These are phyloP conservation scores for Phytophthora sp. DNA, from an alignment of 352 stramenopile genomes.

Conservation along the genomic window DNA sequence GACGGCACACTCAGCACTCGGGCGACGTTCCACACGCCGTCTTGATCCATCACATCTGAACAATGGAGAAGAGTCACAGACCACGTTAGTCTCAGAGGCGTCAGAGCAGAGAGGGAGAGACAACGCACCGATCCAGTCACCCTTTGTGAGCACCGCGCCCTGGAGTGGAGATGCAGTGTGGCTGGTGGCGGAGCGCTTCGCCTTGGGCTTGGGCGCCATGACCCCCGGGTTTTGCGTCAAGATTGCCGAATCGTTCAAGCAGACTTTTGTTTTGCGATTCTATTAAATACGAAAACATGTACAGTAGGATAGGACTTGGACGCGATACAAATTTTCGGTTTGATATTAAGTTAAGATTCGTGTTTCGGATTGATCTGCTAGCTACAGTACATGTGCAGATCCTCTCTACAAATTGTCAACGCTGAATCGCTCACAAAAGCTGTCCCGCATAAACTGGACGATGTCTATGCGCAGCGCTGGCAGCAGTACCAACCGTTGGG, in stretches of 20 bases:
- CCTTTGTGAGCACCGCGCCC: constrained; percentile 29
- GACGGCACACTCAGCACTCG: constrained; percentile 47
- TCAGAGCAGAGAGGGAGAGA: background rate
- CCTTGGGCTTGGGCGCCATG: too few relatives aligned
- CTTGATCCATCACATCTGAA: constrained; percentile 66
- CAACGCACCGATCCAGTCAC: constrained; percentile 40
- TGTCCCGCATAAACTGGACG: constrained; percentile 54
- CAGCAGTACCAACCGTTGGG: constrained; percentile 75
- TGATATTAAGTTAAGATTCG: too few relatives aligned
- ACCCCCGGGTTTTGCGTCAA: too few relatives aligned
- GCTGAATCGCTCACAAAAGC: constrained; percentile 48
- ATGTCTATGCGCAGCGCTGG: constrained; percentile 59
- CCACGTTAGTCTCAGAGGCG: background rate
- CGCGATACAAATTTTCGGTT: too few relatives aligned
- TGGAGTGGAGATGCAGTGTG: too few relatives aligned
- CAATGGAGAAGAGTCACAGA: background rate
- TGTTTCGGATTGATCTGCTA: background rate
- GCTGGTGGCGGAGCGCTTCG: too few relatives aligned
- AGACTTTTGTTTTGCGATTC: too few relatives aligned
- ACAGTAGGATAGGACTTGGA: too few relatives aligned
- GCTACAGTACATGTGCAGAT: too few relatives aligned
- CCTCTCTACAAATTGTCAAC: too few relatives aligned
- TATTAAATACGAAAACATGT: too few relatives aligned
- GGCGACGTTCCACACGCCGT: constrained; percentile 75
- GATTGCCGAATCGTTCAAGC: too few relatives aligned